Percentiles rank a stretch among this genome's conserved stretches.
Evolutionary conservation across 2,329 filamentous ascomycete species (phyloP).

Genomic region (Trichoderma asperellum): DNA sequence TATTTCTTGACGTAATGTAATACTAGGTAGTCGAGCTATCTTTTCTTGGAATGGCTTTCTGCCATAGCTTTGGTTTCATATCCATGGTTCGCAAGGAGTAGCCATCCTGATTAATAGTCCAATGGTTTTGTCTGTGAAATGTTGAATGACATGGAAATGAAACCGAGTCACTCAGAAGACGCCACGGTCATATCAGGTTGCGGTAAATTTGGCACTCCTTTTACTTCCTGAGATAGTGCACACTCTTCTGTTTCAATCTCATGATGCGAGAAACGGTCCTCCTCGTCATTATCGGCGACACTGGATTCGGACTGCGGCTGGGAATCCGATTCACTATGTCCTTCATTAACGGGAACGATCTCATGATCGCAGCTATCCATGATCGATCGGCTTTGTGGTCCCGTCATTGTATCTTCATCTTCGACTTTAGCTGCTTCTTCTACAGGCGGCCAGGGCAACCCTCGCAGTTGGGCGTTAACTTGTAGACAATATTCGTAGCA

Average conservation of each 20-base stretch:
- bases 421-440: slow-evolving; percentile 12
- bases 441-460: slow-evolving; percentile 36
- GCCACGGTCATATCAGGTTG: not conserved
- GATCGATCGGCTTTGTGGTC: not conserved
- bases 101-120: not conserved
- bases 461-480: slow-evolving; percentile 41
- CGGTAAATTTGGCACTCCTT: not conserved
- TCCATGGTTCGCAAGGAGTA: not conserved
- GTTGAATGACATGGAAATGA: not conserved
- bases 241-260: not conserved
- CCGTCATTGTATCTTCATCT: not conserved
- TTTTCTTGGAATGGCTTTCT: not conserved
- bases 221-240: not conserved
- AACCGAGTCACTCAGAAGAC: not conserved
- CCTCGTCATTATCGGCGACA: not conserved
- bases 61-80: no score
- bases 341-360: not conserved
- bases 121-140: not conserved
- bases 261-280: no score
- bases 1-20: slow-evolving; percentile 17
- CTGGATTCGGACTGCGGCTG: not conserved
- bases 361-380: not conserved
- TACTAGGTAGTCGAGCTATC: not conserved
- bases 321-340: not conserved
- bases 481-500: slow-evolving; percentile 42